Evolutionary conservation across 257 asterid species (phyloP), one percentile per base, ranked within the genome.

Genomic region (Eustoma russellianum): DNA sequence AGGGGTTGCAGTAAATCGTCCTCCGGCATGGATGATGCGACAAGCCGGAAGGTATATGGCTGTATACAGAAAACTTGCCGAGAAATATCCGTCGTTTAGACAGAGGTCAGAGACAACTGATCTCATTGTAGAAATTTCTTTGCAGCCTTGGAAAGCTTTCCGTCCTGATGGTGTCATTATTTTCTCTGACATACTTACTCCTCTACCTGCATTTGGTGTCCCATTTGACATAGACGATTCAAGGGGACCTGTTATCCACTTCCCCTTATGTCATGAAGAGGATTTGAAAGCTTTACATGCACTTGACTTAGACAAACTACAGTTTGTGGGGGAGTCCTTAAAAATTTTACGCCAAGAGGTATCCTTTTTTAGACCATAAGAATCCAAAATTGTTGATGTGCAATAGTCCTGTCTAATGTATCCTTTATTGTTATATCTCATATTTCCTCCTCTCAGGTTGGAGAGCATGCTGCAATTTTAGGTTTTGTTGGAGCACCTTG

Each of bases 21-120:
- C 91, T 52, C 97, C 95, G 53, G 99, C 99, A 47, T 92, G 97
- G 97, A 92, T 92, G 99, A 88, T 92, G 98, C 97, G 87, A 63
- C 97, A 88, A 81, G 97, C 95, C 44, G 97, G 94, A 78, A 85
- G 97, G 82, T 92, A 92, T 46, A 85, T 92, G 99, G 91, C 95
- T 66, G 80, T 77, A 62, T 92, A 88, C 74, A 66, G 85, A 77
- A 88, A 88, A 83, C 99, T 88, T 68, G 88, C 99, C 30, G 79
- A 87, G 92, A 92, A 83, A 81, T 56, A 92, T 67, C 95, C 95
- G 33, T 85, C 97, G 76, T 92, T 92, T 94, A 71, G 98, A 76
- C 83, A 88, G 83, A 88, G 98, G 70, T 92, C 97, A 70, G 99
- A 92, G 83, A 88, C 94, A 48, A 92, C 95, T 66, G 99, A 85